Percentiles rank a stretch among this genome's conserved stretches.
phyloP scores from a whole-genome alignment of 495 filamentous ascomycete genomes.

The Bacidia gigantensis region DNA sequence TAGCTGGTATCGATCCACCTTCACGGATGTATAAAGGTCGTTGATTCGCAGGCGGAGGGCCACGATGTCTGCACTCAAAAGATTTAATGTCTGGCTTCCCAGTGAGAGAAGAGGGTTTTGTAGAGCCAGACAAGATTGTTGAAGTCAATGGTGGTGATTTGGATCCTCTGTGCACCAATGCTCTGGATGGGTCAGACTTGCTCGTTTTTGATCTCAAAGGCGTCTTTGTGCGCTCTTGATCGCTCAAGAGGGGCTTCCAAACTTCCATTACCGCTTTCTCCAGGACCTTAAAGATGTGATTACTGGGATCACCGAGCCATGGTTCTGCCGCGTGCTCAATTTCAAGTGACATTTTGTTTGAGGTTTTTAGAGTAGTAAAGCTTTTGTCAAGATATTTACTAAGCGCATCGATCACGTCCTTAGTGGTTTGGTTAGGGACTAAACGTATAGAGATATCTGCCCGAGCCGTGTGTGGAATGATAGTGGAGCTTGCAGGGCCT shows the following conservation, averaged over 20 bases:
- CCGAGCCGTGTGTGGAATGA: slow-evolving; percentile 75
- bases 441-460: slow-evolving; percentile 81
- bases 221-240: slow-evolving; percentile 16
- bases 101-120: background rate
- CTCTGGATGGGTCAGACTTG: background rate
- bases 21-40: slow-evolving; percentile 74
- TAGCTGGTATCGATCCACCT: slow-evolving; percentile 85
- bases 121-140: background rate
- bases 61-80: too few relatives aligned
- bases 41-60: background rate
- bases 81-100: too few relatives aligned
- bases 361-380: slow-evolving; percentile 57
- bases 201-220: slow-evolving; percentile 6
- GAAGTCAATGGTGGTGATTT: background rate
- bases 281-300: slow-evolving; percentile 78
- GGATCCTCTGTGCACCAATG: background rate
- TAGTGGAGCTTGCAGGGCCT: slow-evolving; percentile 61
- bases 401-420: slow-evolving; percentile 53
- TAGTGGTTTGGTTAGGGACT: slow-evolving; percentile 80
- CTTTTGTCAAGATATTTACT: slow-evolving; percentile 52
- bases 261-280: slow-evolving; percentile 74
- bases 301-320: slow-evolving; percentile 86
- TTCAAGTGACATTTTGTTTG: slow-evolving; percentile 66
- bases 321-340: slow-evolving; percentile 90
- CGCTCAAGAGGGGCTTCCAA: slow-evolving; percentile 43